phyloP scores from a whole-genome alignment of 306 rosid species.

The Prunus davidiana region DNA sequence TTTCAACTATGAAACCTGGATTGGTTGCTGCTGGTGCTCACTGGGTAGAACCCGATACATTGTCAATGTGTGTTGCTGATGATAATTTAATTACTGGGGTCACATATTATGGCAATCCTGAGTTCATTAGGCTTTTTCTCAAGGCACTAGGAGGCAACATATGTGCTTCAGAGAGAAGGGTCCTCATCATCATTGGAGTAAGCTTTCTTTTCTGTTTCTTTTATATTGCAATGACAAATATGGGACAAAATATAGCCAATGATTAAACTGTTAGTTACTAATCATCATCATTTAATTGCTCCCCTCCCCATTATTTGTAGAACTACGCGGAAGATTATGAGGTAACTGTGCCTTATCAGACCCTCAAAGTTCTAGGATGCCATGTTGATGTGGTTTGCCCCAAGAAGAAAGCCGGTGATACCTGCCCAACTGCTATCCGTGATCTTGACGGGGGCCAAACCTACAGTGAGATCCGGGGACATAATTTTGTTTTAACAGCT shows the following conservation, averaged over 20 bases:
- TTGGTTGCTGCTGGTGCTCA: slow-evolving; percentile 72
- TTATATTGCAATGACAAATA: not conserved
- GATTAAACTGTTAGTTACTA: not conserved
- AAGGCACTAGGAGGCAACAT: slow-evolving; percentile 76
- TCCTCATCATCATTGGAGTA: slow-evolving; percentile 88
- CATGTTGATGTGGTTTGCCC: slow-evolving; percentile 89
- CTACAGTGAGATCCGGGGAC: slow-evolving; percentile 76
- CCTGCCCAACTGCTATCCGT: slow-evolving; percentile 73
- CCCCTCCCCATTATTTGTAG: slow-evolving; percentile 30
- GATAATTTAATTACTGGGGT: slow-evolving; percentile 62
- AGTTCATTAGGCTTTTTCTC: slow-evolving; percentile 49
- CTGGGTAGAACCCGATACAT: slow-evolving; percentile 76
- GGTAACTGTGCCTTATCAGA: slow-evolving; percentile 75
- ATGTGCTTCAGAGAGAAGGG: slow-evolving; percentile 49
- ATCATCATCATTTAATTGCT: not conserved
- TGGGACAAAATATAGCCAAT: not conserved
- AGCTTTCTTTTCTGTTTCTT: slow-evolving; percentile 6
- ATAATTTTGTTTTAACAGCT: slow-evolving; percentile 59
- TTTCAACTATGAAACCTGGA: slow-evolving; percentile 47
- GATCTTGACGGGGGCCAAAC: slow-evolving; percentile 96
- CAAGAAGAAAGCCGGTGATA: slow-evolving; percentile 70
- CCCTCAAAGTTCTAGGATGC: slow-evolving; percentile 85
- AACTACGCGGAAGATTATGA: slow-evolving; percentile 93
- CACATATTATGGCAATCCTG: slow-evolving; percentile 57
- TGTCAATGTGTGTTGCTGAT: slow-evolving; percentile 53